Percentiles rank a stretch among this genome's conserved stretches.
These are phyloP conservation scores for Mycosphaerelloides madeirae DNA, from an alignment of 2,329 filamentous ascomycete species.

Conservation along the genomic window DNA sequence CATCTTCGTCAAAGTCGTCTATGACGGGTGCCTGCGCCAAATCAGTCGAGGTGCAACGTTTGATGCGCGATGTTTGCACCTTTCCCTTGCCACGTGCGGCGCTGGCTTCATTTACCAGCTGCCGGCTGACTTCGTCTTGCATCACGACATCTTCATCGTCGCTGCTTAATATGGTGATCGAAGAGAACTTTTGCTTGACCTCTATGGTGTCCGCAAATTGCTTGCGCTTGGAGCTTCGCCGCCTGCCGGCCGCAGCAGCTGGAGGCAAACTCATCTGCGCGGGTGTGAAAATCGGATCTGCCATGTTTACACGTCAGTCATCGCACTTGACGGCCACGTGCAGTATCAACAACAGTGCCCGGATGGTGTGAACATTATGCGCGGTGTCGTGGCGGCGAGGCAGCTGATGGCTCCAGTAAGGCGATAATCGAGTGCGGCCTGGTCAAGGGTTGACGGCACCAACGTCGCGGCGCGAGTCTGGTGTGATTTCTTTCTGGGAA, in stretches of 20 bases:
- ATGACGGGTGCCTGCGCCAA: slow-evolving; percentile 3
- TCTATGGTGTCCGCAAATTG: slow-evolving; percentile 12
- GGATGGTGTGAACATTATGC: too few relatives aligned
- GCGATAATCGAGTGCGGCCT: too few relatives aligned
- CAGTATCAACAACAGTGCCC: too few relatives aligned
- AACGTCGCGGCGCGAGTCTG: too few relatives aligned
- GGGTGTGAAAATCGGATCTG: background rate
- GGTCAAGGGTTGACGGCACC: too few relatives aligned
- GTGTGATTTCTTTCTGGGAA: too few relatives aligned
- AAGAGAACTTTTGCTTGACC: slow-evolving; percentile 12
- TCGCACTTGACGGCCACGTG: background rate
- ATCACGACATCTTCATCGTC: slow-evolving; percentile 1
- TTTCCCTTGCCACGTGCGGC: background rate
- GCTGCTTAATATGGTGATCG: slow-evolving; percentile 11
- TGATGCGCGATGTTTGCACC: background rate
- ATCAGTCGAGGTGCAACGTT: background rate
- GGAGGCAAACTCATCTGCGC: slow-evolving; percentile 1
- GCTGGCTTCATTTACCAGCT: too few relatives aligned
- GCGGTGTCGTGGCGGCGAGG: too few relatives aligned
- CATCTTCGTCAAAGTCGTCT: slow-evolving; percentile 23
- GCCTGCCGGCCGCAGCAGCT: background rate
- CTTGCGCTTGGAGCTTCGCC: slow-evolving; percentile 6
- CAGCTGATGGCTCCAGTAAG: too few relatives aligned
- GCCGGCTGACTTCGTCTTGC: too few relatives aligned
- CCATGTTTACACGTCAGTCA: background rate